A percentile compares a stretch with the other conserved stretches of the same genome.
Evolutionary conservation across 768 basidiomycete genomes (phyloP).

Genomic region (Termitomyces sp.): DNA sequence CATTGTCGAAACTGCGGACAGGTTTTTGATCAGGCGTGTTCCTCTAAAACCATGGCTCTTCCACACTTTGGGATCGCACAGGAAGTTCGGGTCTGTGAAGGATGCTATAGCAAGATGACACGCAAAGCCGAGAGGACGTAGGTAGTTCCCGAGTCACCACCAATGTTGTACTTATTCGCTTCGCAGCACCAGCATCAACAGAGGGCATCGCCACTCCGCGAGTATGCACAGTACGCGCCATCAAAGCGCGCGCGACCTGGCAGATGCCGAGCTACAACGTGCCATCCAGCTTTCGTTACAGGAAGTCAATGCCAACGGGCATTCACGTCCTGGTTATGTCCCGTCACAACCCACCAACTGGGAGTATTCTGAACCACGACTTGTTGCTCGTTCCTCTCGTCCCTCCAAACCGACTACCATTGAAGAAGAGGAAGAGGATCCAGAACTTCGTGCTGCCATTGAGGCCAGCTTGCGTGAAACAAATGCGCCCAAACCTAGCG

Average conservation of each 20-base stretch:
- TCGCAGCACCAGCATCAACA: conserved; percentile 29
- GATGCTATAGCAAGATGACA: conserved; percentile 75
- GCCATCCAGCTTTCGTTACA: conserved; percentile 90
- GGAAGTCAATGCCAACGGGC: conserved; percentile 57
- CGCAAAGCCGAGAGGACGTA: conserved; percentile 62
- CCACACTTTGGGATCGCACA: conserved; percentile 94
- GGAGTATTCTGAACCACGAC: conserved; percentile 69
- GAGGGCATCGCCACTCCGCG: conserved; percentile 50
- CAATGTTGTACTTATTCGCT: background rate
- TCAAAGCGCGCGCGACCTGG: conserved; percentile 54
- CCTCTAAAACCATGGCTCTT: conserved; percentile 75
- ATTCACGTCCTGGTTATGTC: conserved; percentile 61
- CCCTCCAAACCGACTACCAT: conserved; percentile 25
- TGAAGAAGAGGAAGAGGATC: conserved; percentile 80
- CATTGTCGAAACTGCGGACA: conserved; percentile 98
- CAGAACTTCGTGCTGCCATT: conserved; percentile 89
- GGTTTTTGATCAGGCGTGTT: conserved; percentile 94
- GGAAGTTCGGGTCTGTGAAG: conserved; percentile 91
- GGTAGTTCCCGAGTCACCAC: conserved; percentile 14
- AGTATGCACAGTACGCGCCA: conserved; percentile 54
- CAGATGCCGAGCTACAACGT: conserved; percentile 87
- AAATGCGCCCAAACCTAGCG: conserved; percentile 73
- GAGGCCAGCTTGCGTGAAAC: conserved; percentile 92
- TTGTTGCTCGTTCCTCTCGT: conserved; percentile 54
- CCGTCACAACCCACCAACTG: conserved; percentile 60